Base-by-base conservation (phyloP, 148 eudicot genomes). In the Selenicereus undatus region DNA sequence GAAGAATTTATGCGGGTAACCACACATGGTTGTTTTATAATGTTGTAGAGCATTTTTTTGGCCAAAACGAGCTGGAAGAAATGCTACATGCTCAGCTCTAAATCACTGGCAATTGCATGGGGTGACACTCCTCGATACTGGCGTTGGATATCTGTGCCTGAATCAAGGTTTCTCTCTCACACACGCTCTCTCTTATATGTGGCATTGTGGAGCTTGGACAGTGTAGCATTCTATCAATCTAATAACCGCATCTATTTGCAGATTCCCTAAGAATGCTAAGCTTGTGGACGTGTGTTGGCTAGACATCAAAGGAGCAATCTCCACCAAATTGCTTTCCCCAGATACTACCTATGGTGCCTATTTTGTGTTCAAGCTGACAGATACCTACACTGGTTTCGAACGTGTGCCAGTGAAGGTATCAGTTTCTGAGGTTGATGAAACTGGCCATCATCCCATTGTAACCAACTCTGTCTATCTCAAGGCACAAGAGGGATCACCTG, bases 61-160 rank as follows among this genome's bases (percentile, higher is more conserved):
- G 75, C 74, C 26, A 74, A 68, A 52, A 5, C 76, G 76, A 51
- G 12, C 21, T 78, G 79, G 60, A 83, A 83, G 76, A 83, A 36
- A 78, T 83, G 82, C 71, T 83, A 74, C 82, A 78, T 70, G 73
- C 48, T 83, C 9, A 79, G 85, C 27, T 75, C 82, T 0, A 83
- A 62, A 42, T 79, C 76, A 1, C 79, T 83, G 9, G 17, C 3
- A 45, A 75, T 83, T 27, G 11, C 20, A 36, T 79, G 82, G 85
- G 82, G 76, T 51, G 81, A 73, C 56, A 51, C 68, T 10, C 62
- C 76, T 69, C 8, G 0, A 7, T 75, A 79, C 26, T 79, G 85
- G 85, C 13, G 32, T 8, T 83, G 81, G 75, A 35, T 0, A 10
- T 16, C 35, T 21, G 24, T 39, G 0, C 76, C 71, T n/a, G 82